Base-by-base conservation (phyloP, 192 early-diverging fungal species). In the Entomortierella beljakovae region DNA sequence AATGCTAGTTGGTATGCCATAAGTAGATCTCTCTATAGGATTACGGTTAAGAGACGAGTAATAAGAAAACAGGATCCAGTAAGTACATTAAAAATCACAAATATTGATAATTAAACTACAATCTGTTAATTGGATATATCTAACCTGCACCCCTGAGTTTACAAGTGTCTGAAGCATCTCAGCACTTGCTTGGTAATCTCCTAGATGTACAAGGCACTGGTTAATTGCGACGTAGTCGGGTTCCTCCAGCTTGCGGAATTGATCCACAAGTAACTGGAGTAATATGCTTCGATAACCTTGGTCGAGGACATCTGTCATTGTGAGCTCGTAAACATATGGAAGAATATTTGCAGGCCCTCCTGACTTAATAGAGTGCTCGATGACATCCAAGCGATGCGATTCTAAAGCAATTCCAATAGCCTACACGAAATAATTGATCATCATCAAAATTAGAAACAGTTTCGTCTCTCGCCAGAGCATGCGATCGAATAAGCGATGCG, bases 1-100 rank as follows among this genome's bases (percentile, higher is more conserved):
- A 99, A 99, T 0, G 97, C 96, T 61, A 99, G 92, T 86, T 99
- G 98, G 80, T 95, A 98, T 22, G 96, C 96, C 70, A 94, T 93
- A 67, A 97, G 76, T 25, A 91, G 65, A 64, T 92, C 88, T 35
- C 69, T 42, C 76, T 89, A 58, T 4, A 54, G 48, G 35, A 55
- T 33, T 37, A 55, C 38, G 46, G 32, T 26, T 23, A 9, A 23
- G 20, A 52, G 10, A 34, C 4, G n/a, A n/a, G n/a, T 40, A 13
- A 40, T 6, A 13, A 9, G 13, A 40, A 13, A 9, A 40, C 13
- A 40, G 6, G 37, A 40, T 40, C 13, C 7, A 40, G 37, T 40
- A 40, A 40, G 13, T 9, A 40, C 6, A 40, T 40, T 9, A 40
- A 40, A 40, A 38, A 48, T 22, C 15, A 18, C 6, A 26, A 40